These are phyloP conservation scores for Casuarina equisetifolia DNA, from an alignment of 306 rosid genomes.

Conservation along the genomic window DNA sequence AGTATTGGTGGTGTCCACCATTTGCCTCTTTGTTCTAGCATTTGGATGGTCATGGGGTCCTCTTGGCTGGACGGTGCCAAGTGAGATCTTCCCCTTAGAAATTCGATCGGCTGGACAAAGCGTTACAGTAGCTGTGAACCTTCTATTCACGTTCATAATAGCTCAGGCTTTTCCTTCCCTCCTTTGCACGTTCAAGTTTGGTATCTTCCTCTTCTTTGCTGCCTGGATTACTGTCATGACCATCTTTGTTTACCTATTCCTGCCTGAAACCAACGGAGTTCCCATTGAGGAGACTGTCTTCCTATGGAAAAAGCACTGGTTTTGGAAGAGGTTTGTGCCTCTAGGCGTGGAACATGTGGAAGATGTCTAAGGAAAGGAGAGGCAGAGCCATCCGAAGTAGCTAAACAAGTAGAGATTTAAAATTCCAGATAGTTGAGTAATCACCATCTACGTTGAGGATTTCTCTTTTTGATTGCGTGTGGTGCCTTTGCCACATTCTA, in stretches of 20 bases:
- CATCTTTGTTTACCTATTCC: slow-evolving; percentile 47
- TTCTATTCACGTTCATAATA: slow-evolving; percentile 57
- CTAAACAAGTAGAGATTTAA: not conserved
- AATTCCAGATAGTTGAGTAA: not conserved
- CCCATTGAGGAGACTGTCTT: slow-evolving; percentile 63
- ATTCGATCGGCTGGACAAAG: slow-evolving; percentile 72
- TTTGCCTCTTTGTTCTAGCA: slow-evolving; percentile 84
- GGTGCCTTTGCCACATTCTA: no score
- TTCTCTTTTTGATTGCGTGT: no score
- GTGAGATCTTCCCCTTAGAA: slow-evolving; percentile 67
- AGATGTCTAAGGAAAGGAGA: slow-evolving; percentile 36
- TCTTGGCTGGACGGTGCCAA: slow-evolving; percentile 74
- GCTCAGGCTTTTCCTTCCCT: slow-evolving; percentile 63
- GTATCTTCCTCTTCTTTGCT: slow-evolving; percentile 69
- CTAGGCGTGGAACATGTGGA: slow-evolving; percentile 1
- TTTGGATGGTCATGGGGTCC: slow-evolving; percentile 86
- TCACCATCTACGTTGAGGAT: no score
- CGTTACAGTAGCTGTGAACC: slow-evolving; percentile 66
- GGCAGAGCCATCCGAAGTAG: not conserved
- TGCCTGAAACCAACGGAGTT: slow-evolving; percentile 73
- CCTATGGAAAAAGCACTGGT: slow-evolving; percentile 67
- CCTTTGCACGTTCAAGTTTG: slow-evolving; percentile 48
- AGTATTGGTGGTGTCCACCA: slow-evolving; percentile 56
- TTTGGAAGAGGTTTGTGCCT: slow-evolving; percentile 58
- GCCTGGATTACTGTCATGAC: slow-evolving; percentile 70